Evolutionary conservation across 2,329 filamentous ascomycete species (phyloP), one percentile per base, ranked within the genome.

Genomic region (Colletotrichum australisinense): DNA sequence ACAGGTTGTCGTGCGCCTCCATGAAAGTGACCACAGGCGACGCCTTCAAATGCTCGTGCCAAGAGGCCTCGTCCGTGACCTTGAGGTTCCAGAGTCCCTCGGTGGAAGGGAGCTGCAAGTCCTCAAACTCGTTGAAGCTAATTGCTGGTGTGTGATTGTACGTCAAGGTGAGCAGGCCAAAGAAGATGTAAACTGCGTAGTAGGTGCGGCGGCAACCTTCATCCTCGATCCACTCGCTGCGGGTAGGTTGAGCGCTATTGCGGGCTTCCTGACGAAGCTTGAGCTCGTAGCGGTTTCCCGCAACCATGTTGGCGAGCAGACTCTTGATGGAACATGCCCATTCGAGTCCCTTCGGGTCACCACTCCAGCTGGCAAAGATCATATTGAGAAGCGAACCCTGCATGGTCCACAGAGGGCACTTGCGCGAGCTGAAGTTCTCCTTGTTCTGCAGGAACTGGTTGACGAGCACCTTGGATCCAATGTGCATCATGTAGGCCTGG

Each of bases 311-410:
- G 77, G 96, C 96, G 63, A 99, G 90, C 52, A 98, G 88, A 87
- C 95, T 97, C 90, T 98, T 98, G 85, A 99, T 98, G 2, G 97
- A 98, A 83, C 96, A 98, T 46, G 97, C 95, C 97, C 97, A 99
- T 83, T 99, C 97, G 3, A 99, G 89, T 49, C 97, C 97, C 84
- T 98, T 98, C 46, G 97, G 93, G 80, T 98, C 97, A 79, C 97
- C 97, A 82, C 97, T 98, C 97, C 97, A 99, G 87, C 95, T 98
- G 68, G 97, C 95, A 82, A 99, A 98, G 76, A 98, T 93, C 97
- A 98, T 98, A 87, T 99, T 99, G 72, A 99, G 88, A 67, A 99
- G 87, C 4, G 95, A 97, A 82, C 94, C 95, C 82, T 99, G 97
- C 95, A 98, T 98, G 60, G 96, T 97, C 96, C 97, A 98, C 16